These are phyloP conservation scores for Biancaea sappan DNA, from an alignment of 306 rosid genomes.

Conservation along the genomic window DNA sequence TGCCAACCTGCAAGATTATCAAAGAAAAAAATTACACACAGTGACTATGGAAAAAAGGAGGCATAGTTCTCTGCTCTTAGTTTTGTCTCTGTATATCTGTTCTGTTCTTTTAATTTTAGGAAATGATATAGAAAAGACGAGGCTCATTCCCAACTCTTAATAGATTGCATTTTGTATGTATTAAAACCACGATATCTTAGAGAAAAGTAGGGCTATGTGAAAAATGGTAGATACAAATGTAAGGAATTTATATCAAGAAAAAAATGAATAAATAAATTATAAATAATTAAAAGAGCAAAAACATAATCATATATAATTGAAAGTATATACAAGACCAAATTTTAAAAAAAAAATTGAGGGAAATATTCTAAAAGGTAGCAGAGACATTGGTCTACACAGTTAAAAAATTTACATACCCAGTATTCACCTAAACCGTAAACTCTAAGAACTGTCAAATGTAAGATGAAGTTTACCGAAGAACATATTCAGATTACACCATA, in stretches of 20 bases:
- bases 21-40: conserved; percentile 25
- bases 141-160: neutral
- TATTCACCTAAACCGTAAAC: no score
- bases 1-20: conserved; percentile 72
- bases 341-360: neutral
- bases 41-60: neutral
- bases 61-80: neutral
- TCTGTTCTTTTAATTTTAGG: neutral
- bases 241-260: neutral
- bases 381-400: neutral
- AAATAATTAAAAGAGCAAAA: neutral
- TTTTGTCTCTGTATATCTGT: neutral
- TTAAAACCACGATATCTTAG: conserved; percentile 6
- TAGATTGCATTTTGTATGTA: neutral
- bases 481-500: neutral
- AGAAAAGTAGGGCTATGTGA: neutral
- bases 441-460: neutral
- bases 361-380: neutral
- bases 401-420: neutral
- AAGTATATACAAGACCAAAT: neutral
- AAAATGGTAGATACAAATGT: neutral
- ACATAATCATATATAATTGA: neutral
- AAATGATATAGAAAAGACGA: neutral
- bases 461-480: neutral
- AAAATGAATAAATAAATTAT: neutral